Evolutionary conservation across 2,329 filamentous ascomycete genomes (phyloP).

Genomic region (Paradendryphiella salina): DNA sequence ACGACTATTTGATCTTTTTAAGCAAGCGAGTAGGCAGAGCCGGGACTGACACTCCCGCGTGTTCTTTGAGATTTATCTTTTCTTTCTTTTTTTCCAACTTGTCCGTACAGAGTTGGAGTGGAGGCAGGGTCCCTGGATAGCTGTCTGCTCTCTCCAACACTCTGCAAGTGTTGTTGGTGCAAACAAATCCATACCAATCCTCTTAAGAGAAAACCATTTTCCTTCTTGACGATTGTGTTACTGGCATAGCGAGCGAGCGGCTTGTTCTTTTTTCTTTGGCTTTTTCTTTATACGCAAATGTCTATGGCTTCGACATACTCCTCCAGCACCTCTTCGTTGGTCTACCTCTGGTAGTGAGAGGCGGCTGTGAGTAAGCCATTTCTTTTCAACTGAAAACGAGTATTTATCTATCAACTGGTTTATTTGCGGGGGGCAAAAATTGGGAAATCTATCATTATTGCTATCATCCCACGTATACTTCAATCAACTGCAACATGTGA

Average conservation of each 20-base stretch:
- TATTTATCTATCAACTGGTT: constrained; percentile 14
- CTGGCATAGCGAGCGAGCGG: constrained; percentile 43
- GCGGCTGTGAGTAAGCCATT: constrained; percentile 12
- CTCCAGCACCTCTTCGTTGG: constrained; percentile 4
- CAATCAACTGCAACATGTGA: too few relatives aligned
- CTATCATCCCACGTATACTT: neutral
- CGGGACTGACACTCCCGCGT: constrained; percentile 8
- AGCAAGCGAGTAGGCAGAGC: constrained; percentile 15
- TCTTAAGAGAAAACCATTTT: constrained; percentile 12
- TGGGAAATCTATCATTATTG: constrained; percentile 11
- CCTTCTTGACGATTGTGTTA: constrained; percentile 44
- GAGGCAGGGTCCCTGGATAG: constrained; percentile 8
- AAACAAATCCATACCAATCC: neutral
- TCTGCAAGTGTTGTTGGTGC: constrained; percentile 9
- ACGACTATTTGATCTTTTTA: constrained; percentile 17
- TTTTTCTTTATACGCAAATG: neutral
- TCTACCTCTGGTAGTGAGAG: neutral
- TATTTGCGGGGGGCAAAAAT: constrained; percentile 8
- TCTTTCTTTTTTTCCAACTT: constrained; percentile 8
- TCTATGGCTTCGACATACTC: constrained; percentile 12
- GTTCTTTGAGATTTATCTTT: constrained; percentile 15
- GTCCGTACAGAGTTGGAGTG: neutral
- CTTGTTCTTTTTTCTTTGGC: constrained; percentile 13
- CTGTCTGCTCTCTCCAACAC: constrained; percentile 12
- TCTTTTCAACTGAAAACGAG: constrained; percentile 15